A percentile compares a stretch with the other conserved stretches of the same genome.
These are phyloP conservation scores for Alternaria tenuissima DNA, from an alignment of 2,329 filamentous ascomycete species.

Conservation along the genomic window DNA sequence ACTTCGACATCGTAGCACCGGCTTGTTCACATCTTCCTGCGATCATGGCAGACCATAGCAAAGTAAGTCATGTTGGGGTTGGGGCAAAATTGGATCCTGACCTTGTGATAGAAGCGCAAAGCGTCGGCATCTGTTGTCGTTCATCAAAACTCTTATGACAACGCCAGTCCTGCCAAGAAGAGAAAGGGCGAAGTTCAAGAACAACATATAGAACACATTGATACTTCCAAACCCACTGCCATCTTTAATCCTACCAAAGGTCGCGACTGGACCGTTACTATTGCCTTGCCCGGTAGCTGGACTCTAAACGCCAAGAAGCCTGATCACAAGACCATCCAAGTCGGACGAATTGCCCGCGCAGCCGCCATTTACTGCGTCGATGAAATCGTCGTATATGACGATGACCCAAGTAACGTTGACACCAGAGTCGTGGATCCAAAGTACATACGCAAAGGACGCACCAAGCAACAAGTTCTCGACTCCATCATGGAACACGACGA, in stretches of 20 bases:
- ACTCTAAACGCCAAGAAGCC: constrained; percentile 69
- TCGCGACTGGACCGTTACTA: constrained; percentile 76
- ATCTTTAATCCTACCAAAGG: constrained; percentile 71
- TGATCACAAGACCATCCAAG: constrained; percentile 77
- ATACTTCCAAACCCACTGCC: constrained; percentile 73
- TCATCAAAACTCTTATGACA: constrained; percentile 22
- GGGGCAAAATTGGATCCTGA: neutral
- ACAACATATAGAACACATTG: constrained; percentile 35
- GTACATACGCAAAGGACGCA: constrained; percentile 36
- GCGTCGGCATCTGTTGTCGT: constrained; percentile 26
- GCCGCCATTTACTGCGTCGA: constrained; percentile 85
- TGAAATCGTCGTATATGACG: constrained; percentile 83
- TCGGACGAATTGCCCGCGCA: constrained; percentile 80
- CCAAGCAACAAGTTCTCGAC: constrained; percentile 53
- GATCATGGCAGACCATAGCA: neutral
- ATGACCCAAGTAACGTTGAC: constrained; percentile 59
- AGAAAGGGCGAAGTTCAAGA: constrained; percentile 21
- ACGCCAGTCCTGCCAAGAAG: constrained; percentile 27
- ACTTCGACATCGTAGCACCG: neutral
- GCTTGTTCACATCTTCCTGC: neutral
- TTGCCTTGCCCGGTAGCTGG: constrained; percentile 81
- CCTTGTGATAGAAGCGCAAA: constrained; percentile 31
- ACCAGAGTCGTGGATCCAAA: constrained; percentile 31
- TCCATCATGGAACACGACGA: constrained; percentile 53
- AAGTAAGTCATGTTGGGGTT: constrained; percentile 7